These are phyloP conservation scores for Moniliophthora roreri DNA, from an alignment of 1,284 basidiomycete species.

Conservation along the genomic window DNA sequence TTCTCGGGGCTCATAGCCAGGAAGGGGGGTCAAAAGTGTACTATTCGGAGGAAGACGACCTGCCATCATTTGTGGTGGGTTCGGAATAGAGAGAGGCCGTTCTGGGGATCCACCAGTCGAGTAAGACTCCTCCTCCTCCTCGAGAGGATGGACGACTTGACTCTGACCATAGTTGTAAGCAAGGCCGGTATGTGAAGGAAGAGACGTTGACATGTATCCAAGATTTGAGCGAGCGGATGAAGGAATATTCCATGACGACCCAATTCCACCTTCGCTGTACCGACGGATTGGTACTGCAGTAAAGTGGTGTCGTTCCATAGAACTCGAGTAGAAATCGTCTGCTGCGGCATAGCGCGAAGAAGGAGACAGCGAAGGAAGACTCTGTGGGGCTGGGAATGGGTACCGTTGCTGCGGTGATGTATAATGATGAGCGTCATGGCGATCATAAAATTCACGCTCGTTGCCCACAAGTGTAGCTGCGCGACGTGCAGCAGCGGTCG, in stretches of 20 bases:
- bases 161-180: slow-evolving; percentile 1
- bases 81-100: slow-evolving; percentile 13
- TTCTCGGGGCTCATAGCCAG: slow-evolving; percentile 36
- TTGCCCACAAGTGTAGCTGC: slow-evolving; percentile 5
- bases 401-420: slow-evolving; percentile 11
- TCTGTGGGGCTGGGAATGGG: slow-evolving; percentile 2
- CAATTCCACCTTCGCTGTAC: slow-evolving; percentile 6
- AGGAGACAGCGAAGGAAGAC: slow-evolving; percentile 1
- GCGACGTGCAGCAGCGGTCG: slow-evolving; percentile 11
- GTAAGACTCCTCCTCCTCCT: slow-evolving; percentile 2
- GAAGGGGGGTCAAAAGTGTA: slow-evolving; percentile 49
- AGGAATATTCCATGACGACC: slow-evolving; percentile 7
- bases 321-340: slow-evolving; percentile 2
- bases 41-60: slow-evolving; percentile 42
- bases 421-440: slow-evolving; percentile 7
- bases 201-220: slow-evolving; percentile 13
- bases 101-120: slow-evolving; percentile 8
- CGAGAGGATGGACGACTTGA: slow-evolving; percentile 5
- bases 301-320: slow-evolving; percentile 6
- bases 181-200: slow-evolving; percentile 9
- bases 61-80: slow-evolving; percentile 24
- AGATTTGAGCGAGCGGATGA: slow-evolving; percentile 11
- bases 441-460: slow-evolving; percentile 8
- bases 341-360: slow-evolving; percentile 1
- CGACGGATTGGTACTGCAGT: slow-evolving; percentile 3